phyloP scores from a whole-genome alignment of 768 basidiomycete genomes.

The Pisolithus albus region DNA sequence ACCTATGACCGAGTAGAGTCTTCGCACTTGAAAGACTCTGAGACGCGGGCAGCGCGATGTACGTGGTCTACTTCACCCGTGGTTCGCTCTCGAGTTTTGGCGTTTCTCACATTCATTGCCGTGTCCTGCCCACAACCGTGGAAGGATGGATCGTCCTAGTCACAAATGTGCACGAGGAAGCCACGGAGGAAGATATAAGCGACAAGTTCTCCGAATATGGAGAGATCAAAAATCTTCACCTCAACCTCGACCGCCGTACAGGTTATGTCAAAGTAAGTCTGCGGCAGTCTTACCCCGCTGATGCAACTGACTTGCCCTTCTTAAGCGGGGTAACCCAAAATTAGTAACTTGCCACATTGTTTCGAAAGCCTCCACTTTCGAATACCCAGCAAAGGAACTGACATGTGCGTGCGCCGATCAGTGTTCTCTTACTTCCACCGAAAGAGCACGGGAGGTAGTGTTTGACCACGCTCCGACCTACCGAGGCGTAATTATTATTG shows the following conservation, averaged over 20 bases:
- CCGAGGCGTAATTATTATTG: too few species aligned
- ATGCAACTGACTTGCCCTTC: too few species aligned
- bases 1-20: constrained; percentile 77
- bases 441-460: too few species aligned
- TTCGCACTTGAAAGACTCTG: constrained; percentile 59
- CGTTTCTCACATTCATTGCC: constrained; percentile 4
- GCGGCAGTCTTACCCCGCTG: neutral
- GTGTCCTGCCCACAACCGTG: too few species aligned
- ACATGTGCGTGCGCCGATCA: too few species aligned
- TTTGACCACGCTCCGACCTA: too few species aligned
- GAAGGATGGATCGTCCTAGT: constrained; percentile 99
- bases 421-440: too few species aligned
- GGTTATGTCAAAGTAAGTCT: constrained; percentile 91
- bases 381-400: too few species aligned
- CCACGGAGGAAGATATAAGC: constrained; percentile 92
- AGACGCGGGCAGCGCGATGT: constrained; percentile 84
- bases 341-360: too few species aligned
- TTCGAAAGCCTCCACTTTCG: too few species aligned
- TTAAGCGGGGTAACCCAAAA: too few species aligned
- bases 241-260: constrained; percentile 93
- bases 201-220: constrained; percentile 98
- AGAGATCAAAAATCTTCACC: constrained; percentile 95
- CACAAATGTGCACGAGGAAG: constrained; percentile 95
- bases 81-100: constrained; percentile 5
- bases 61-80: constrained; percentile 27